Conservation (phyloP, 768 basidiomycete species). For the Tephrocybe sp. region DNA sequence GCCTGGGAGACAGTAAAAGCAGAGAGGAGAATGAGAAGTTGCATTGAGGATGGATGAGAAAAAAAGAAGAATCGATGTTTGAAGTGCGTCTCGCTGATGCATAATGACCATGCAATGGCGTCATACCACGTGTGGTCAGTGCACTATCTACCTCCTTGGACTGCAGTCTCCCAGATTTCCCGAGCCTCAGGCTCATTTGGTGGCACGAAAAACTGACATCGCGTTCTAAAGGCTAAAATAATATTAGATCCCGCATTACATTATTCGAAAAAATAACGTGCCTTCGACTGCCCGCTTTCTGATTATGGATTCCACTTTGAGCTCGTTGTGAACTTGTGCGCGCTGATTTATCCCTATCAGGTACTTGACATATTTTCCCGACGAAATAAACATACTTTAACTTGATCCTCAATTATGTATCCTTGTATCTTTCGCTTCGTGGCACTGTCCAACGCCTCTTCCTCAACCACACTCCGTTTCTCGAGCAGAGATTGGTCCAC, state of each 20-base stretch:
- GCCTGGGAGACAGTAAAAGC: constrained; percentile 1
- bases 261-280: constrained; percentile 26
- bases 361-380: background rate
- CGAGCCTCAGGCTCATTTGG: constrained; percentile 59
- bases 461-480: constrained; percentile 46
- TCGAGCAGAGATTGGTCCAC: constrained; percentile 63
- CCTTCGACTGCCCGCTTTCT: constrained; percentile 70
- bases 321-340: constrained; percentile 73
- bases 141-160: background rate
- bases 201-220: constrained; percentile 78
- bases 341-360: constrained; percentile 37
- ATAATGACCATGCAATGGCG: constrained; percentile 11
- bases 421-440: constrained; percentile 51
- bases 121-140: constrained; percentile 10
- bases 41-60: constrained; percentile 6
- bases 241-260: constrained; percentile 1
- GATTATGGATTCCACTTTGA: constrained; percentile 69
- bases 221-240: constrained; percentile 64
- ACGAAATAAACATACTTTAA: constrained; percentile 47
- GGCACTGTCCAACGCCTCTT: constrained; percentile 39
- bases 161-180: constrained; percentile 51
- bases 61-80: background rate
- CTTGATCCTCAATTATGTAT: constrained; percentile 60
- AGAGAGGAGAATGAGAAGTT: constrained; percentile 5
- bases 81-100: constrained; percentile 2